Evolutionary conservation across 768 basidiomycete genomes (phyloP).

Genomic region (Auricularia auricula-judae): DNA sequence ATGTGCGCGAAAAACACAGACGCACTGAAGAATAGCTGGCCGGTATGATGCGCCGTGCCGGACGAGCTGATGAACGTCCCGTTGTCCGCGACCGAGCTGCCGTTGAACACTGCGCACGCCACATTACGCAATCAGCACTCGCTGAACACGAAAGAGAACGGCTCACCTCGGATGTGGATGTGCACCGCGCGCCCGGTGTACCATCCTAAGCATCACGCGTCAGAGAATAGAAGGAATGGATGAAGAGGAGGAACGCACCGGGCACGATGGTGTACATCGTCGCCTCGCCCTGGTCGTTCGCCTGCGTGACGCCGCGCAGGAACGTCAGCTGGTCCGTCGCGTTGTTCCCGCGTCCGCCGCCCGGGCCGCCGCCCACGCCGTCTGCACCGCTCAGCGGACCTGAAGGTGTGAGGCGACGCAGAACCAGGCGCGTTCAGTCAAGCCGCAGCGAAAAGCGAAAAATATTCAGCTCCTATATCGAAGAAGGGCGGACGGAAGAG

Average conservation of each 20-base stretch:
- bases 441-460: too few relatives aligned
- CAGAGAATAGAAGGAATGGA: too few relatives aligned
- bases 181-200: constrained; percentile 3
- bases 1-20: not conserved
- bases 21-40: not conserved
- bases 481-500: not conserved
- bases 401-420: not conserved
- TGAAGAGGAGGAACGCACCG: not conserved
- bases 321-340: constrained; percentile 1
- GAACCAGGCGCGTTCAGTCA: too few relatives aligned
- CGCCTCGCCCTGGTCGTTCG: constrained; percentile 2
- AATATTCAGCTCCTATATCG: not conserved
- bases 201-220: not conserved
- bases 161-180: constrained; percentile 1
- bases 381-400: not conserved
- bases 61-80: not conserved
- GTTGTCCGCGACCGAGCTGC: not conserved
- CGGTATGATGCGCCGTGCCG: not conserved
- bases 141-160: not conserved
- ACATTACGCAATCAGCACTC: not conserved
- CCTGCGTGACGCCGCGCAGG: constrained; percentile 4
- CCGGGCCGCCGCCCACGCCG: not conserved
- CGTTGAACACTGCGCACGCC: not conserved
- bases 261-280: constrained; percentile 3
- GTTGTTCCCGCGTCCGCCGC: not conserved